Conservation (phyloP, 1,139 yeast genomes). For the Saccharomyces pastorianus region DNA sequence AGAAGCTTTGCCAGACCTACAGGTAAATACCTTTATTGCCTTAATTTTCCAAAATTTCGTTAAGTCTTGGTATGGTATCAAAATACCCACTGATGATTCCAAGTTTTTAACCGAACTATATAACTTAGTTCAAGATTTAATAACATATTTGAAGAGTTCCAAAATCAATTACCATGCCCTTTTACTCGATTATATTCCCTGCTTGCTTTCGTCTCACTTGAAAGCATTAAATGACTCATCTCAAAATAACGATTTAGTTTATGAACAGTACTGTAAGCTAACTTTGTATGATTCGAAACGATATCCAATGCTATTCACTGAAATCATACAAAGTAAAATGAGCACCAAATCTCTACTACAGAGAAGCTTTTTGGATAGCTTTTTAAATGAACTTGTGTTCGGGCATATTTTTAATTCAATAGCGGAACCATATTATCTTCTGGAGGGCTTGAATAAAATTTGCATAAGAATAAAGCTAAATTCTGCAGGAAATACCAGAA, state of each 20-base stretch:
- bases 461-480: background rate
- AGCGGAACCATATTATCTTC: slow-evolving; percentile 1
- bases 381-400: slow-evolving; percentile 1
- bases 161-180: slow-evolving; percentile 13
- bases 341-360: slow-evolving; percentile 2
- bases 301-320: slow-evolving; percentile 16
- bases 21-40: slow-evolving; percentile 21
- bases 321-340: slow-evolving; percentile 9
- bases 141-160: slow-evolving; percentile 6
- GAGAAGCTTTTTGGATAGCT: background rate
- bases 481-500: background rate
- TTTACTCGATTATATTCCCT: slow-evolving; percentile 23
- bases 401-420: slow-evolving; percentile 3
- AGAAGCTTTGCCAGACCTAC: slow-evolving; percentile 11
- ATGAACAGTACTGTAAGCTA: slow-evolving; percentile 11
- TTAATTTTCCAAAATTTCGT: slow-evolving; percentile 24
- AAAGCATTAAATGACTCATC: slow-evolving; percentile 8
- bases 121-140: slow-evolving; percentile 11
- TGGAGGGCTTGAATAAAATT: slow-evolving; percentile 1
- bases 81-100: slow-evolving; percentile 21
- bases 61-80: slow-evolving; percentile 27
- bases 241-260: slow-evolving; percentile 1
- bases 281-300: slow-evolving; percentile 11
- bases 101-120: slow-evolving; percentile 18
- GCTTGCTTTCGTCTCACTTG: slow-evolving; percentile 19